A percentile compares a stretch with the other conserved stretches of the same genome.
phyloP scores from a whole-genome alignment of 495 filamentous ascomycete species.

The Bathelium albidoporum region DNA sequence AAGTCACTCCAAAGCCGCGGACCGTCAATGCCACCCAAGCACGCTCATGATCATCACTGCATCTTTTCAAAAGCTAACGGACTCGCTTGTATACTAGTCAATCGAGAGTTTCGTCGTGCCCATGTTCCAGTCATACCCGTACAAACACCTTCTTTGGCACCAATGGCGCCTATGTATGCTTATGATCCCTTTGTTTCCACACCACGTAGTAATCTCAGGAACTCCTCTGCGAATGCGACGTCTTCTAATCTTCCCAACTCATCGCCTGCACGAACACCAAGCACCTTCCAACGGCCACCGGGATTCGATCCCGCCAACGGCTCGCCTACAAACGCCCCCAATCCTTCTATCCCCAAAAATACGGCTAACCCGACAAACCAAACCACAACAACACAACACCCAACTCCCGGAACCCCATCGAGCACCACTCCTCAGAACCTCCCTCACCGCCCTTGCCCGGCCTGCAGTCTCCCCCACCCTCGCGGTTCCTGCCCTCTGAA shows the following conservation, averaged over 20 bases:
- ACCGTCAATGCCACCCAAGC: background rate
- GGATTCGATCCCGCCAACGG: background rate
- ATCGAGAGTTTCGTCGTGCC: background rate
- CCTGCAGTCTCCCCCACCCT: constrained; percentile 44
- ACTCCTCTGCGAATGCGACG: background rate
- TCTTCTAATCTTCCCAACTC: background rate
- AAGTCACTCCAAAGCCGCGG: background rate
- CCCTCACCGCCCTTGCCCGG: constrained; percentile 34
- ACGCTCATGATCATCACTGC: background rate
- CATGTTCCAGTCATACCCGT: background rate
- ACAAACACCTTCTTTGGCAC: background rate
- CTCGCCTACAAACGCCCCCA: background rate
- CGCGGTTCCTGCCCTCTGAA: constrained; percentile 52
- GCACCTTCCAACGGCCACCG: background rate
- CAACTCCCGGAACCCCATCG: too few species aligned
- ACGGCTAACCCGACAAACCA: background rate
- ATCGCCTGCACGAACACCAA: background rate
- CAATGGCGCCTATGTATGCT: background rate
- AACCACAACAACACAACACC: constrained; percentile 2
- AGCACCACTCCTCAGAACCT: too few species aligned
- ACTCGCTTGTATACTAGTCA: background rate
- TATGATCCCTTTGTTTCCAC: background rate
- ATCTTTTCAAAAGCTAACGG: background rate
- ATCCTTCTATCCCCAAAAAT: background rate
- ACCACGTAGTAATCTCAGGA: background rate